Percentiles rank a stretch among this genome's conserved stretches.
Conservation (phyloP, 2,329 filamentous ascomycete genomes). For the Coleophoma cylindrospora region DNA sequence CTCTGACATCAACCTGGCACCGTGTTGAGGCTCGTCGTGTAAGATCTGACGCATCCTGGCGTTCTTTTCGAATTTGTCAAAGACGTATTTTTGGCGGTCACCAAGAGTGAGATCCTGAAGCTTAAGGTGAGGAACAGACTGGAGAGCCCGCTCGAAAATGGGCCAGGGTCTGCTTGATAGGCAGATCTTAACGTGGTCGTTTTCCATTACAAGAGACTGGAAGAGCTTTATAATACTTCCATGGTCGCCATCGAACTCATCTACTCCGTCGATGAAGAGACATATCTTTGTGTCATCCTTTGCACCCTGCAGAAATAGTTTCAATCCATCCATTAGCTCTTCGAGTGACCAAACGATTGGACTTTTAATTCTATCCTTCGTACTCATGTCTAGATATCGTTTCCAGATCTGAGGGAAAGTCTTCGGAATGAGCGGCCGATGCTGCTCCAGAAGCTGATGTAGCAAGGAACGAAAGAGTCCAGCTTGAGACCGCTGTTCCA, state of each 20-base stretch:
- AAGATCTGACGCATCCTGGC: neutral
- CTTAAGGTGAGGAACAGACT: constrained; percentile 7
- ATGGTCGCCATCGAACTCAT: constrained; percentile 8
- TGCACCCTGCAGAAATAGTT: neutral
- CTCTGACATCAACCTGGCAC: neutral
- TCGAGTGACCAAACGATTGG: neutral
- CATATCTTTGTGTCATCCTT: constrained; percentile 4
- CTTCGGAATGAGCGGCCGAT: constrained; percentile 17
- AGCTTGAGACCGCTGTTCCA: constrained; percentile 31
- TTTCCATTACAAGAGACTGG: neutral
- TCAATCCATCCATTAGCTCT: constrained; percentile 6
- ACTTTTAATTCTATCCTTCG: neutral
- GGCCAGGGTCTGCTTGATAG: constrained; percentile 20
- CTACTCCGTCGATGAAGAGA: constrained; percentile 12
- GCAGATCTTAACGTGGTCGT: constrained; percentile 15
- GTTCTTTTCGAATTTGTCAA: constrained; percentile 6
- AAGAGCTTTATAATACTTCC: constrained; percentile 8
- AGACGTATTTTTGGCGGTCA: constrained; percentile 18
- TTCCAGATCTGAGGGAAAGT: constrained; percentile 26
- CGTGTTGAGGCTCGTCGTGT: neutral
- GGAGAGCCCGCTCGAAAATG: constrained; percentile 16
- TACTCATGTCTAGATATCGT: neutral
- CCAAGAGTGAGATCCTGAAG: constrained; percentile 17
- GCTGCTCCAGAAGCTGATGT: constrained; percentile 27
- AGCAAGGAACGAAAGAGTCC: constrained; percentile 32